Evolutionary conservation across 306 rosid species (phyloP).

Genomic region (Pyrus bretschneideri): DNA sequence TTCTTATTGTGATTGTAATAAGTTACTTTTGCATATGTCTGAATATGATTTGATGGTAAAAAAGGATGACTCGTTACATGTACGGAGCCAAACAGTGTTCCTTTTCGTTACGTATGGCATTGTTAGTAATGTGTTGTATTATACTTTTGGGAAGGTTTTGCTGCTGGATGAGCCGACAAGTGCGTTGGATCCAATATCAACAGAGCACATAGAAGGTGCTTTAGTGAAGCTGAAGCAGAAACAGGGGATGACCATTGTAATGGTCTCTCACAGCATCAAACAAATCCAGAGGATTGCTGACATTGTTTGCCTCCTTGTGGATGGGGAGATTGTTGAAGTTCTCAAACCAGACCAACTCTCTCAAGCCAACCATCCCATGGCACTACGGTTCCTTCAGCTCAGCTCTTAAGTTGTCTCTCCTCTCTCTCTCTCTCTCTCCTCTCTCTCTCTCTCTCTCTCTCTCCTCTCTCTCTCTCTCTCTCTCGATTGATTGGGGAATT

Average conservation of each 20-base stretch:
- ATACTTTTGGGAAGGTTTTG: constrained; percentile 44
- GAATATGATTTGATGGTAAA: background rate
- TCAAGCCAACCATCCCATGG: constrained; percentile 84
- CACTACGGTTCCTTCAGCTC: constrained; percentile 70
- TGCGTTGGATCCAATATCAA: constrained; percentile 88
- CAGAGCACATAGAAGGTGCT: constrained; percentile 77
- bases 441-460: background rate
- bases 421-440: background rate
- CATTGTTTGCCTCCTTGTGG: constrained; percentile 70
- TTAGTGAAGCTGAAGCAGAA: constrained; percentile 71
- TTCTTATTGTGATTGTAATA: background rate
- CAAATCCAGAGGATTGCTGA: constrained; percentile 88
- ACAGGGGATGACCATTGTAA: constrained; percentile 56
- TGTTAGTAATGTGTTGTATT: background rate
- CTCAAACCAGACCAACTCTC: constrained; percentile 55
- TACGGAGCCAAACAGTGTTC: background rate
- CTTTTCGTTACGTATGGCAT: background rate
- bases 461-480: background rate
- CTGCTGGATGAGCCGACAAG: constrained; percentile 92
- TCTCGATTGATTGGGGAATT: background rate
- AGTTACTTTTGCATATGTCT: background rate
- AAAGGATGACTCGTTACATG: background rate
- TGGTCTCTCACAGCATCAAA: constrained; percentile 89
- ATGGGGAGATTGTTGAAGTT: constrained; percentile 75
- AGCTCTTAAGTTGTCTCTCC: constrained; percentile 30